These are phyloP conservation scores for Ochetophila trinervis DNA, from an alignment of 306 rosid genomes.

Conservation along the genomic window DNA sequence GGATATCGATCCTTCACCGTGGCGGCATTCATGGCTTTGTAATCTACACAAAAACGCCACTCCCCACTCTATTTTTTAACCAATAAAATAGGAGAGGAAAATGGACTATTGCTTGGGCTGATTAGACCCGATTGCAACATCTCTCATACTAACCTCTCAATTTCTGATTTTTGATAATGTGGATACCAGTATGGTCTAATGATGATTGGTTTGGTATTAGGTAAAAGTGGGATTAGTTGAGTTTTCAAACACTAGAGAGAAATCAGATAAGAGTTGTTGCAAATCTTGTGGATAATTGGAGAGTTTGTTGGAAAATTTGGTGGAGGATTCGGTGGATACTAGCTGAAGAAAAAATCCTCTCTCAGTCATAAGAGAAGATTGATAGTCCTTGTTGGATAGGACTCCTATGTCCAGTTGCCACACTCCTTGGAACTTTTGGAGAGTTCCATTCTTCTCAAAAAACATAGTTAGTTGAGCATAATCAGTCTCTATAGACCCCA, in stretches of 20 bases:
- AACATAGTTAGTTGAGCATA: too few relatives aligned
- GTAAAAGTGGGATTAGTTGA: not conserved
- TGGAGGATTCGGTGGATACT: too few relatives aligned
- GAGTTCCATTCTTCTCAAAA: too few relatives aligned
- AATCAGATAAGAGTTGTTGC: not conserved
- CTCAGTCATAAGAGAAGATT: too few relatives aligned
- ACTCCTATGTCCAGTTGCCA: too few relatives aligned
- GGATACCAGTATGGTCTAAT: not conserved
- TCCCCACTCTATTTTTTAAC: not conserved
- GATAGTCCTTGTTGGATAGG: too few relatives aligned
- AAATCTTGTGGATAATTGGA: not conserved
- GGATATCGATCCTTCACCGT: not conserved
- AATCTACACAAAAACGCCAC: not conserved
- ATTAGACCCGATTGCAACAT: not conserved
- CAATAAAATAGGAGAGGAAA: not conserved
- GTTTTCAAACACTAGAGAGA: not conserved
- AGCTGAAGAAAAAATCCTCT: too few relatives aligned
- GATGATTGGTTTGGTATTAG: not conserved
- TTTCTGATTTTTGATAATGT: not conserved
- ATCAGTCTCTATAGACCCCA: too few relatives aligned
- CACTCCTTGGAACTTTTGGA: too few relatives aligned
- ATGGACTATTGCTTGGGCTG: accelerated
- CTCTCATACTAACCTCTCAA: not conserved
- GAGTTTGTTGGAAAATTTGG: too few relatives aligned
- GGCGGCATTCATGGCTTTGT: not conserved